Percentiles rank a stretch among this genome's conserved stretches.
These are phyloP conservation scores for Phytopythium cucurbitacearum DNA, from an alignment of 352 stramenopile genomes.

Conservation along the genomic window DNA sequence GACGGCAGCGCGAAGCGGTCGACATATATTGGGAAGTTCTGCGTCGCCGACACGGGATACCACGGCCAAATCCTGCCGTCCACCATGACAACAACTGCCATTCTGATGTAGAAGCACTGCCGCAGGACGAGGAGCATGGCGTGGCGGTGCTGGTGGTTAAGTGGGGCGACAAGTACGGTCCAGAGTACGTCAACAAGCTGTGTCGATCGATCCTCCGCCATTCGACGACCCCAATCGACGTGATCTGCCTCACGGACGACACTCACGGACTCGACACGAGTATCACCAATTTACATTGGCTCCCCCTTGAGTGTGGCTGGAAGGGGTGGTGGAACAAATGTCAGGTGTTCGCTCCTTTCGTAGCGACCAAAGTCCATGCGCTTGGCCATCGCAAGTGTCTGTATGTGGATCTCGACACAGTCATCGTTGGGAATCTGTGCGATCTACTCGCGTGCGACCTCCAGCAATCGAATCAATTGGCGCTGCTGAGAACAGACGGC, in stretches of 20 bases:
- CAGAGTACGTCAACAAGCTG: constrained; percentile 83
- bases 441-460: constrained; percentile 13
- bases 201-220: constrained; percentile 36
- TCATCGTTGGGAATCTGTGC: constrained; percentile 44
- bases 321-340: constrained; percentile 84
- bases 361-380: constrained; percentile 18
- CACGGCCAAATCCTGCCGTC: constrained; percentile 28
- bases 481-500: constrained; percentile 49
- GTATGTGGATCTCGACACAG: constrained; percentile 80
- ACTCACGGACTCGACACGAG: constrained; percentile 24
- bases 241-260: constrained; percentile 76
- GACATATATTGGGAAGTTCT: constrained; percentile 50
- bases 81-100: constrained; percentile 91
- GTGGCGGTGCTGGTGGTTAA: constrained; percentile 79
- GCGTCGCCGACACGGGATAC: constrained; percentile 77
- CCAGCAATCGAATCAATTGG: constrained; percentile 8
- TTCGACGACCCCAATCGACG: constrained; percentile 14
- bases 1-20: constrained; percentile 40
- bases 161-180: constrained; percentile 77
- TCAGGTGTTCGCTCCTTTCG: constrained; percentile 46
- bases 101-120: constrained; percentile 75
- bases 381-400: constrained; percentile 16
- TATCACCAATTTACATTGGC: constrained; percentile 17
- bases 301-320: constrained; percentile 28
- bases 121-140: constrained; percentile 26